Evolutionary conservation across 805 yeast genomes (phyloP).

Genomic region (Ogataea naganishii): DNA sequence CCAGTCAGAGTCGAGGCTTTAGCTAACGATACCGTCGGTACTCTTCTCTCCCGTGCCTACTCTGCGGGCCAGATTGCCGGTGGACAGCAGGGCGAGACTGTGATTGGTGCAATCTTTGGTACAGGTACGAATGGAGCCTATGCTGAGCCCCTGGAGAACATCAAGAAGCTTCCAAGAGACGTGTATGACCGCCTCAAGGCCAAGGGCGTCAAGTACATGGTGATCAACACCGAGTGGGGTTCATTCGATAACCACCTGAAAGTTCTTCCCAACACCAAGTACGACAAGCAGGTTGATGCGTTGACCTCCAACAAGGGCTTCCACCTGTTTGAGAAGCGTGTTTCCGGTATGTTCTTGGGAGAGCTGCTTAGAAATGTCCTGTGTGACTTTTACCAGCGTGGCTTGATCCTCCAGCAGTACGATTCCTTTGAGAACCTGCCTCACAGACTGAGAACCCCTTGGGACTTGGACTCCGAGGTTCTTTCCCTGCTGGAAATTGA

Average conservation of each 20-base stretch:
- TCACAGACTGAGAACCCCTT: conserved; percentile 66
- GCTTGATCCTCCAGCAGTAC: conserved; percentile 51
- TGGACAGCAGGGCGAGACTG: conserved; percentile 63
- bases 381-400: conserved; percentile 54
- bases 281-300: conserved; percentile 65
- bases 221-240: conserved; percentile 96
- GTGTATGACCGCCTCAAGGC: conserved; percentile 27
- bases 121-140: conserved; percentile 98
- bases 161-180: conserved; percentile 60
- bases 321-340: conserved; percentile 90
- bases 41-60: conserved; percentile 82
- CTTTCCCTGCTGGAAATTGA: conserved; percentile 83
- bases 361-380: conserved; percentile 74
- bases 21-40: conserved; percentile 95
- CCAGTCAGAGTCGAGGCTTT: conserved; percentile 77
- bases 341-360: conserved; percentile 89
- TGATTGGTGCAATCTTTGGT: conserved; percentile 88
- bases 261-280: conserved; percentile 68
- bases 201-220: conserved; percentile 59
- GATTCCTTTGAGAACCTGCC: conserved; percentile 32
- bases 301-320: conserved; percentile 73
- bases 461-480: conserved; percentile 75
- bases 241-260: conserved; percentile 82
- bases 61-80: conserved; percentile 45
- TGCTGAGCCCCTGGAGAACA: conserved; percentile 64